Evolutionary conservation across 176 grass and related monocot species (phyloP).

Genomic region (Hordeum vulgare): MorexV3_pseudomolecules_assembly NC_058520.1:228120346-228120845

Average conservation of each 20-base stretch:
- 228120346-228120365: conserved; percentile 3
- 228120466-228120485: conserved; percentile 98
- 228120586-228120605: conserved; percentile 97
- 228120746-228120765: conserved; percentile 98
- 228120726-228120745: conserved; percentile 99
- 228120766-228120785: conserved; percentile 88
- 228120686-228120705: neutral
- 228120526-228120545: conserved; percentile 91
- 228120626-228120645: conserved; percentile 84
- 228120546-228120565: conserved; percentile 95
- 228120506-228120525: conserved; percentile 96
- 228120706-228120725: conserved; percentile 18
- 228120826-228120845: neutral
- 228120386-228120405: conserved; percentile 96
- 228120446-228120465: conserved; percentile 93
- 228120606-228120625: conserved; percentile 94
- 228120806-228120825: neutral
- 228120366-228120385: conserved; percentile 59
- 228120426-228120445: conserved; percentile 97
- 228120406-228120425: conserved; percentile 97
- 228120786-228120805: conserved; percentile 36
- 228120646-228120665: conserved; percentile 14
- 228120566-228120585: conserved; percentile 95
- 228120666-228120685: neutral
- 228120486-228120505: conserved; percentile 90